A percentile compares a stretch with the other conserved stretches of the same genome.
Conservation (phyloP, 2,329 filamentous ascomycete species). For the Colletotrichum sublineola region DNA sequence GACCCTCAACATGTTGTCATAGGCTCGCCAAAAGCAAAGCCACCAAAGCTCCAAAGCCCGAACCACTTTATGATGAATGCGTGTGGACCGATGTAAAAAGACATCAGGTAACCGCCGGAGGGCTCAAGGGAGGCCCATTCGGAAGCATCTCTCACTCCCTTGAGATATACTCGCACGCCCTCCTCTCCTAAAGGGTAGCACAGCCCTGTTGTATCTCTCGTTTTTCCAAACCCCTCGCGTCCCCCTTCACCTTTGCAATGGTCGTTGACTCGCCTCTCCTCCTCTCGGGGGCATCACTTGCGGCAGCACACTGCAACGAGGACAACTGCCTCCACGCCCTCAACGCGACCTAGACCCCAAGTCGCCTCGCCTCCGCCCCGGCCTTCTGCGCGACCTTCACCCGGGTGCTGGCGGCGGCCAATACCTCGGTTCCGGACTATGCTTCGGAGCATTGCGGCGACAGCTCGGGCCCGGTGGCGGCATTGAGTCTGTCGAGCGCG, state of each 20-base stretch:
- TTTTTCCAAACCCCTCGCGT: background rate
- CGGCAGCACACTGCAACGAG: conserved; percentile 45
- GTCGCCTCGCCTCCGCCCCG: conserved; percentile 48
- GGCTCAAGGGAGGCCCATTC: background rate
- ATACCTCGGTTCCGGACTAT: background rate
- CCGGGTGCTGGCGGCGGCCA: background rate
- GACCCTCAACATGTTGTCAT: background rate
- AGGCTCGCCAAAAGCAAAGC: background rate
- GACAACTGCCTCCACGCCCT: conserved; percentile 55
- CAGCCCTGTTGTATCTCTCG: background rate
- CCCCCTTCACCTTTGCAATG: background rate
- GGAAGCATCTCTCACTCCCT: background rate
- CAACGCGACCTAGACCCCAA: conserved; percentile 50
- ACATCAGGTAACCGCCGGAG: background rate
- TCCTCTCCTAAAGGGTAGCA: background rate
- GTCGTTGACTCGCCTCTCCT: background rate
- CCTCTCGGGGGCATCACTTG: background rate
- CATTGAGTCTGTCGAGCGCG: background rate
- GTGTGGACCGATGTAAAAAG: too few species aligned
- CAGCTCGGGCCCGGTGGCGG: background rate
- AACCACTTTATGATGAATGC: background rate
- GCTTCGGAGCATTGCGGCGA: background rate
- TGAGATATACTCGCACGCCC: background rate
- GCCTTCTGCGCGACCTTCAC: conserved; percentile 19
- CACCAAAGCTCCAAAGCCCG: background rate